These are phyloP conservation scores for Saksenaea oblongispora DNA, from an alignment of 371 early-diverging fungal species.

Conservation along the genomic window DNA sequence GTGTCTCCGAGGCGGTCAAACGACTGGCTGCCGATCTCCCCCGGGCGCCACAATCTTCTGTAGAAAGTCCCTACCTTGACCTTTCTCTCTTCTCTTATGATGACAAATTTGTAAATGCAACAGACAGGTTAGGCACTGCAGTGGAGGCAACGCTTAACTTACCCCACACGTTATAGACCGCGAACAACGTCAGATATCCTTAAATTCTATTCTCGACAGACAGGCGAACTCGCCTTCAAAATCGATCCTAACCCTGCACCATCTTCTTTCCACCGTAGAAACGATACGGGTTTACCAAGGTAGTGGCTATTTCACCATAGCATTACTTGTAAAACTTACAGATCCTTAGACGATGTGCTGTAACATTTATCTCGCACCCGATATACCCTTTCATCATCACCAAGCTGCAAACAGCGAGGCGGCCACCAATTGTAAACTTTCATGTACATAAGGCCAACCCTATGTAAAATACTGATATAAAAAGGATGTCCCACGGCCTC, in stretches of 20 bases:
- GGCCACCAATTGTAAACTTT: conserved; percentile 7
- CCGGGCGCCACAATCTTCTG: not conserved
- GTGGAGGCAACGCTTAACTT: not conserved
- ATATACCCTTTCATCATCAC: conserved; percentile 11
- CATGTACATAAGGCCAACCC: conserved; percentile 3
- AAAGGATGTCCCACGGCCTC: not conserved
- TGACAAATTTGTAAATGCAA: not conserved
- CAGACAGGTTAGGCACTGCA: not conserved
- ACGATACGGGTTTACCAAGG: not conserved
- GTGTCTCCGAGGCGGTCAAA: conserved; percentile 1
- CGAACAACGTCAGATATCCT: not conserved
- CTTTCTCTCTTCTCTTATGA: conserved; percentile 6
- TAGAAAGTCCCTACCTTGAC: conserved; percentile 10
- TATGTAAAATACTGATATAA: not conserved
- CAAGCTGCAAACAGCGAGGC: not conserved
- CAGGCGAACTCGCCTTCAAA: conserved; percentile 6
- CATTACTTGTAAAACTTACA: no score
- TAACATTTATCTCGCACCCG: conserved; percentile 3
- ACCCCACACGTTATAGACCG: not conserved
- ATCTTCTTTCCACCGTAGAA: not conserved
- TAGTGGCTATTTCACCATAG: not conserved
- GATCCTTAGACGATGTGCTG: not conserved
- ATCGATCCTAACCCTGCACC: conserved; percentile 8
- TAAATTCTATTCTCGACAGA: not conserved
- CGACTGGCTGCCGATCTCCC: conserved; percentile 5